phyloP scores from a whole-genome alignment of 139 green algal genomes.

The Chlorella vulgaris region DNA sequence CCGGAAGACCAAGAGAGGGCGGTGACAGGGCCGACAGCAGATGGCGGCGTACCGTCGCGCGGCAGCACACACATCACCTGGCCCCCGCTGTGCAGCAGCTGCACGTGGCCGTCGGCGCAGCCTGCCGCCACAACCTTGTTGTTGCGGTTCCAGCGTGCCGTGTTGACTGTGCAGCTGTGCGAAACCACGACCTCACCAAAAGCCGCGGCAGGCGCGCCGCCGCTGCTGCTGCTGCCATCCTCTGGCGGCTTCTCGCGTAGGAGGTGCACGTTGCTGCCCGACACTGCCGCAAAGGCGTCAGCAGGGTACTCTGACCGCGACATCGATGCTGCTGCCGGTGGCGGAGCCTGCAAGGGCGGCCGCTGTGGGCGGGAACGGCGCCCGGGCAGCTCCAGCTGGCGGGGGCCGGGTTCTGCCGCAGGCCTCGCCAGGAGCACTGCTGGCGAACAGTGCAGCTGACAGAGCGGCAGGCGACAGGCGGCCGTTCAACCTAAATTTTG shows the following conservation, averaged over 20 bases:
- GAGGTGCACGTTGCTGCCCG: conserved; percentile 4
- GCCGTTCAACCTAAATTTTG: too few relatives aligned
- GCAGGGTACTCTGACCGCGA: neutral
- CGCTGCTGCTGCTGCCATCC: neutral
- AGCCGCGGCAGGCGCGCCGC: too few relatives aligned
- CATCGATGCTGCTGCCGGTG: neutral
- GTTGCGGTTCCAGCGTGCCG: conserved; percentile 46
- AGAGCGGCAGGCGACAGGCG: too few relatives aligned
- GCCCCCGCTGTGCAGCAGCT: conserved; percentile 35
- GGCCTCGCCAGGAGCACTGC: too few relatives aligned
- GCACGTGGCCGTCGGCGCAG: conserved; percentile 27
- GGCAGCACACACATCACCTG: conserved; percentile 35
- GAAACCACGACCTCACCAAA: neutral
- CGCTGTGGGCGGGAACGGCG: neutral
- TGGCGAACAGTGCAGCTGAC: too few relatives aligned
- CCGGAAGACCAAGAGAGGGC: conserved; percentile 40
- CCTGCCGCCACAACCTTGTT: conserved; percentile 48
- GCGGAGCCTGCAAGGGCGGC: neutral
- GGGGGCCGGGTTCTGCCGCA: too few relatives aligned
- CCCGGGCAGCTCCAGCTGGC: too few relatives aligned
- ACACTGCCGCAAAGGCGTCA: neutral
- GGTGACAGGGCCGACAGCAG: neutral
- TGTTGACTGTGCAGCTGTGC: neutral
- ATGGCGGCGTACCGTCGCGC: neutral
- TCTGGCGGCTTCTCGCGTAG: neutral